phyloP scores from a whole-genome alignment of 108 stramenopile species.

The Nitzschia putrida region DNA sequence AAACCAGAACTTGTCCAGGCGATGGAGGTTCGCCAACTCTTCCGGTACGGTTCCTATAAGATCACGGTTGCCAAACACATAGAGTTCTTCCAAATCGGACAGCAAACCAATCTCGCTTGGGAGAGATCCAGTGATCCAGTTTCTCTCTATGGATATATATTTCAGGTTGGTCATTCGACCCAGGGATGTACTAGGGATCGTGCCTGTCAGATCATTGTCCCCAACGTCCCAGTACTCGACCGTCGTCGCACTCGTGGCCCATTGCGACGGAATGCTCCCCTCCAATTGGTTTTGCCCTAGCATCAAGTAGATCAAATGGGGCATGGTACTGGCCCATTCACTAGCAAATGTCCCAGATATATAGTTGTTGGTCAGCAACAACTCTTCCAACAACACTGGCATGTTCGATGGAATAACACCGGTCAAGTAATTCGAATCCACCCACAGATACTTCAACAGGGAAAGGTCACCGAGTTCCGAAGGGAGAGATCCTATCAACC shows the following conservation, averaged over 20 bases:
- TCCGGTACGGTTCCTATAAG: slow-evolving; percentile 40
- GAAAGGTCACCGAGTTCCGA: slow-evolving; percentile 1
- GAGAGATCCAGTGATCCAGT: background rate
- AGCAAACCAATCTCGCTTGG: slow-evolving; percentile 4
- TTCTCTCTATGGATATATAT: slow-evolving; percentile 21
- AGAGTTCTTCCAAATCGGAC: slow-evolving; percentile 31
- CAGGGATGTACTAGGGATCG: background rate
- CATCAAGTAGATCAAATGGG: background rate
- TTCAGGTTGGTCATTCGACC: background rate
- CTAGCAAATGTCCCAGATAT: slow-evolving; percentile 20
- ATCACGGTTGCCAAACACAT: slow-evolving; percentile 26
- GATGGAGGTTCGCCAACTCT: background rate
- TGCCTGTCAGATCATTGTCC: slow-evolving; percentile 4
- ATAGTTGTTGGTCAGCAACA: slow-evolving; percentile 8
- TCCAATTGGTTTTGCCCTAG: background rate
- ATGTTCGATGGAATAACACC: background rate
- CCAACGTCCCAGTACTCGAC: slow-evolving; percentile 3
- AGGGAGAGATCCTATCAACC: slow-evolving; percentile 25
- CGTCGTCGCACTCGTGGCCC: background rate
- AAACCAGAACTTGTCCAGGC: slow-evolving; percentile 1
- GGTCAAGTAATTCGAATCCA: background rate
- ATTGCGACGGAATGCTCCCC: background rate
- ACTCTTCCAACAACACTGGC: background rate
- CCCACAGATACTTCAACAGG: background rate
- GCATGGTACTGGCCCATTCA: background rate